A percentile compares a stretch with the other conserved stretches of the same genome.
phyloP scores from a whole-genome alignment of 2,329 filamentous ascomycete genomes.

The Phialophora tarda region DNA sequence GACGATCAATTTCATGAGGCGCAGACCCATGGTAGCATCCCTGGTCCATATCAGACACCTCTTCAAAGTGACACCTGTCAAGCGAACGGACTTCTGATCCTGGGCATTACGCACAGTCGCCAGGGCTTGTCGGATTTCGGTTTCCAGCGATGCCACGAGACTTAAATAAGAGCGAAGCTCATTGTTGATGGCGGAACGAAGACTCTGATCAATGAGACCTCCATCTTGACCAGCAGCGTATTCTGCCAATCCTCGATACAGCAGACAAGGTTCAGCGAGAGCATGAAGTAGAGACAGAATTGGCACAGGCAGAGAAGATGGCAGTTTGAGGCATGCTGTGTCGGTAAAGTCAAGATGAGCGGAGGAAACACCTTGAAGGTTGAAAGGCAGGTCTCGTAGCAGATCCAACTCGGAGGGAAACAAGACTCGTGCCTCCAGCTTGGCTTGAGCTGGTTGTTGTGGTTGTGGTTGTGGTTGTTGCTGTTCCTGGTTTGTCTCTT shows the following conservation, averaged over 20 bases:
- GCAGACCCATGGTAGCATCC: constrained; percentile 92
- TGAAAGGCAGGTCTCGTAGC: constrained; percentile 85
- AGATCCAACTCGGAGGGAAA: constrained; percentile 68
- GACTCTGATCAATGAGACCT: constrained; percentile 87
- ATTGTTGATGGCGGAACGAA: constrained; percentile 81
- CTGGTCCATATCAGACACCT: constrained; percentile 96
- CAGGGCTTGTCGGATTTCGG: constrained; percentile 84
- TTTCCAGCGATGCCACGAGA: constrained; percentile 88
- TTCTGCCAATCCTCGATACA: constrained; percentile 78
- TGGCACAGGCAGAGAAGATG: constrained; percentile 78
- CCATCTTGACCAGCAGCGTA: constrained; percentile 83
- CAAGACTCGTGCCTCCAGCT: constrained; percentile 19
- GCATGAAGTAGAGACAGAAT: constrained; percentile 86
- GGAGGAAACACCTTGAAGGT: constrained; percentile 88
- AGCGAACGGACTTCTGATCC: constrained; percentile 73
- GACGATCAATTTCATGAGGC: constrained; percentile 91
- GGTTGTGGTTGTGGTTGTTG: constrained; percentile 4
- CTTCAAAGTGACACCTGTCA: constrained; percentile 90
- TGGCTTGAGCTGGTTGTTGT: constrained; percentile 12
- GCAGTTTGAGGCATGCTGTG: constrained; percentile 73
- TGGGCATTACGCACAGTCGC: constrained; percentile 69
- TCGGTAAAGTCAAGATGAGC: constrained; percentile 78
- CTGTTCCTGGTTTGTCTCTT: constrained; percentile 7
- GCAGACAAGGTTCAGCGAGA: constrained; percentile 88
- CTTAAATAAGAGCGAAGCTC: constrained; percentile 90